Evolutionary conservation across 176 grass and related monocot genomes (phyloP).

Genomic region (Dendrocalamus sinicus): DNA sequence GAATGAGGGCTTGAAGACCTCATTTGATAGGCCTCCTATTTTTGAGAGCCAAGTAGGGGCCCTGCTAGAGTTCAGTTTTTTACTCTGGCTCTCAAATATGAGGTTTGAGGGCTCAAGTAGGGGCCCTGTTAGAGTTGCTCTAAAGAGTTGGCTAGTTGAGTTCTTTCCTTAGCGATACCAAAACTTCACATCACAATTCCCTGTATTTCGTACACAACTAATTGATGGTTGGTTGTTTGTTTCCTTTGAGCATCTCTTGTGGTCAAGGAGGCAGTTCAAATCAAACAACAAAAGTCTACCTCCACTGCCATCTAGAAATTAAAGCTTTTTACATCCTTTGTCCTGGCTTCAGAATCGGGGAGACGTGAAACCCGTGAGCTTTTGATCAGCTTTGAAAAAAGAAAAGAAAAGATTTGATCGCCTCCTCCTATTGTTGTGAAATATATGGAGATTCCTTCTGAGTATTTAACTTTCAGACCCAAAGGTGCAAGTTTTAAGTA

Average conservation of each 20-base stretch:
- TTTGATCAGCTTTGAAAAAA: neutral
- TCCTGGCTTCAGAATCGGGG: neutral
- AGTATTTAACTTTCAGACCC: neutral
- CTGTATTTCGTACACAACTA: neutral
- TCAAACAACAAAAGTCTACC: conserved; percentile 10
- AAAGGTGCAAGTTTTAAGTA: neutral
- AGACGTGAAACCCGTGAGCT: conserved; percentile 26
- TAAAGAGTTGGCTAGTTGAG: neutral
- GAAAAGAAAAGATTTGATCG: neutral
- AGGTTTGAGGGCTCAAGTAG: too few species aligned
- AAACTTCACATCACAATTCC: neutral
- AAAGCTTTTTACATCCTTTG: neutral
- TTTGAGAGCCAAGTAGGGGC: too few species aligned
- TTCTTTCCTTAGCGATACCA: neutral
- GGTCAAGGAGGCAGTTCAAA: conserved; percentile 31
- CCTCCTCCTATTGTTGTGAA: neutral
- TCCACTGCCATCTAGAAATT: neutral
- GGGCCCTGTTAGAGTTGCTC: too few species aligned
- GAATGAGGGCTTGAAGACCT: too few species aligned
- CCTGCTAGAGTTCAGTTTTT: too few species aligned
- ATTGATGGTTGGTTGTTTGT: conserved; percentile 6
- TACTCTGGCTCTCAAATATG: too few species aligned
- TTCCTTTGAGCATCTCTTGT: conserved; percentile 21
- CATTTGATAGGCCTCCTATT: too few species aligned
- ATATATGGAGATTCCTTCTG: neutral